Conservation (phyloP, 1,139 yeast species). For the Pichia norvegensis region DNA sequence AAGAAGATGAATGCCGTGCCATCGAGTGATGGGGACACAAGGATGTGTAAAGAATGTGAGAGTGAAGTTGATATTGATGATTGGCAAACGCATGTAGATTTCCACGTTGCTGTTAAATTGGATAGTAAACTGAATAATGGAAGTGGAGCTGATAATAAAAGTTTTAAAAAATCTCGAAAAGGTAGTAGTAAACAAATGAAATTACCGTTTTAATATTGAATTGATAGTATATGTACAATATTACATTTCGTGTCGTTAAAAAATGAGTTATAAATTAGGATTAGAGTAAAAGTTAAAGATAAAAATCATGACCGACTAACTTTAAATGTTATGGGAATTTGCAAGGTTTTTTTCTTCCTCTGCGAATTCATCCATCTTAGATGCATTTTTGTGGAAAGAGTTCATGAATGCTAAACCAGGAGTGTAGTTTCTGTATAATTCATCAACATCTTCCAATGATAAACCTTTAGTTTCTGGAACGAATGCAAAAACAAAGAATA, state of each 20-base stretch:
- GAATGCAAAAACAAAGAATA: constrained; percentile 55
- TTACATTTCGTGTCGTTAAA: neutral
- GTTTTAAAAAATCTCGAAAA: constrained; percentile 14
- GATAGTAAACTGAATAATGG: constrained; percentile 19
- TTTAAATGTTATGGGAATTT: no score
- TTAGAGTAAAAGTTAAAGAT: neutral
- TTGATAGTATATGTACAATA: neutral
- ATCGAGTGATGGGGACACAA: neutral
- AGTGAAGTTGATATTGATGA: constrained; percentile 15
- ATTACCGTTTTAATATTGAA: constrained; percentile 7
- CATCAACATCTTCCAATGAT: constrained; percentile 67
- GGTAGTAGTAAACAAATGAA: constrained; percentile 8
- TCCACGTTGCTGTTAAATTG: constrained; percentile 28
- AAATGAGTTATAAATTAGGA: neutral
- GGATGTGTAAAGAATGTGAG: constrained; percentile 21
- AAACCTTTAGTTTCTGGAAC: constrained; percentile 72
- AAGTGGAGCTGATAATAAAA: constrained; percentile 6
- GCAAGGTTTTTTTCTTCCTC: constrained; percentile 5
- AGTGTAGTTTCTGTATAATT: constrained; percentile 39
- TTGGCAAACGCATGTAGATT: constrained; percentile 29
- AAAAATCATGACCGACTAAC: no score
- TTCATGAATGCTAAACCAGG: constrained; percentile 27
- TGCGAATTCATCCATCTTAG: neutral
- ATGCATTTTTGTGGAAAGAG: constrained; percentile 5
- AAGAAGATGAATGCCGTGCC: neutral